A percentile compares a stretch with the other conserved stretches of the same genome.
Evolutionary conservation across 2,329 filamentous ascomycete species (phyloP).

Genomic region (Calonectria pseudoturangicola): DNA sequence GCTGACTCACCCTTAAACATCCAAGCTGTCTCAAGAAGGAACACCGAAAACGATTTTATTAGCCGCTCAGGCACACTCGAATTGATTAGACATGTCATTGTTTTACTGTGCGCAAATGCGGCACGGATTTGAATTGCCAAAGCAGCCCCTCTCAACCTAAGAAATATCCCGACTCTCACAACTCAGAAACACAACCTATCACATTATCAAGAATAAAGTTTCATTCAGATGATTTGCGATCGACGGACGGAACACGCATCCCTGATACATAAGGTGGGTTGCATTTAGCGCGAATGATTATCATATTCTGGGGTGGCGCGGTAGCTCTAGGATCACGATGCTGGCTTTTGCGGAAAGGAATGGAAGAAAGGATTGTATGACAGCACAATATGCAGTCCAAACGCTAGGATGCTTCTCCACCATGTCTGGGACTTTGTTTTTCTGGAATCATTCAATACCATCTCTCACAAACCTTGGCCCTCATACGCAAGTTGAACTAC

Average conservation of each 20-base stretch:
- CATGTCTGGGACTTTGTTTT: constrained; percentile 15
- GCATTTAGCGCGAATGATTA: constrained; percentile 7
- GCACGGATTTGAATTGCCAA: constrained; percentile 11
- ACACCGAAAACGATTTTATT: not conserved
- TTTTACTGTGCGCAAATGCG: not conserved
- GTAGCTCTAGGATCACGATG: constrained; percentile 27
- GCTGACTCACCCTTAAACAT: constrained; percentile 30
- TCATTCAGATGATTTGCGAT: constrained; percentile 29
- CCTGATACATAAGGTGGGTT: constrained; percentile 8
- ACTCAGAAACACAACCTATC: constrained; percentile 15
- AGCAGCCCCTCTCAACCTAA: constrained; percentile 3
- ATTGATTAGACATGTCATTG: not conserved
- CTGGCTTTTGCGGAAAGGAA: constrained; percentile 20
- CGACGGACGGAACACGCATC: constrained; percentile 27
- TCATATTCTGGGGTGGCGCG: constrained; percentile 29
- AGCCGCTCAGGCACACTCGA: not conserved
- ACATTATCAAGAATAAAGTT: constrained; percentile 8
- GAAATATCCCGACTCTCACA: not conserved
- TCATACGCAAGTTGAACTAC: not conserved
- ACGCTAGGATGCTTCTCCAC: constrained; percentile 26
- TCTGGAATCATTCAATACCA: constrained; percentile 18
- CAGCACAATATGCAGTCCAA: constrained; percentile 11
- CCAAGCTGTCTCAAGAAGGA: constrained; percentile 3
- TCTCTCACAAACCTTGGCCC: not conserved
- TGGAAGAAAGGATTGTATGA: constrained; percentile 11